Evolutionary conservation across 306 rosid species (phyloP).

Genomic region (Comarum palustre): DNA sequence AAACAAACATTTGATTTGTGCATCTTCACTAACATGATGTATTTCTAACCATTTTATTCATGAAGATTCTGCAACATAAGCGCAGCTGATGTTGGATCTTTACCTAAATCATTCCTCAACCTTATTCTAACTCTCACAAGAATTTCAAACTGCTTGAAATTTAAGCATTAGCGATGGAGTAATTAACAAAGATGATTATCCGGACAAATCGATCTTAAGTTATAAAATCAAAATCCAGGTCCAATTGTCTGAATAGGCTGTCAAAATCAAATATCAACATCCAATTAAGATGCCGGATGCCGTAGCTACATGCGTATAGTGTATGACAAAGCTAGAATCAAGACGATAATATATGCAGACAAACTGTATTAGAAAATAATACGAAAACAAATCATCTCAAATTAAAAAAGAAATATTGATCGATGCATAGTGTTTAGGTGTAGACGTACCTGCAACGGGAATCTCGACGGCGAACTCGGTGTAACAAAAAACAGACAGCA

Average conservation of each 20-base stretch:
- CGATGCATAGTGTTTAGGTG: neutral
- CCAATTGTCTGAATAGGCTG: no score
- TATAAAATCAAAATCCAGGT: no score
- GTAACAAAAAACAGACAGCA: constrained; percentile 91
- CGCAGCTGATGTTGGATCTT: constrained; percentile 2
- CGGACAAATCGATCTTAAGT: no score
- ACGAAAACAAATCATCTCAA: no score
- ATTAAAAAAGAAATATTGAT: neutral
- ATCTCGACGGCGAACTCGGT: constrained; percentile 90
- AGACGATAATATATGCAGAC: neutral
- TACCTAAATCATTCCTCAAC: neutral
- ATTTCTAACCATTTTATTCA: neutral
- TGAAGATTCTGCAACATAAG: neutral
- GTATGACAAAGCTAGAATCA: no score
- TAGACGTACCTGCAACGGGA: constrained; percentile 65
- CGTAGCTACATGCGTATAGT: no score
- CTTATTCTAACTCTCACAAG: no score
- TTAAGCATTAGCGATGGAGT: no score
- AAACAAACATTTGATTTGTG: neutral
- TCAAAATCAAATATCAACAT: no score
- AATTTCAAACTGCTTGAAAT: no score
- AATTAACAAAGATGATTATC: no score
- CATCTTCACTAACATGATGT: neutral
- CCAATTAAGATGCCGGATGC: no score
- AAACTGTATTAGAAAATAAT: neutral